A percentile compares a stretch with the other conserved stretches of the same genome.
Evolutionary conservation across 352 stramenopile species (phyloP).

Genomic region (Elongisporangium undulatum): DNA sequence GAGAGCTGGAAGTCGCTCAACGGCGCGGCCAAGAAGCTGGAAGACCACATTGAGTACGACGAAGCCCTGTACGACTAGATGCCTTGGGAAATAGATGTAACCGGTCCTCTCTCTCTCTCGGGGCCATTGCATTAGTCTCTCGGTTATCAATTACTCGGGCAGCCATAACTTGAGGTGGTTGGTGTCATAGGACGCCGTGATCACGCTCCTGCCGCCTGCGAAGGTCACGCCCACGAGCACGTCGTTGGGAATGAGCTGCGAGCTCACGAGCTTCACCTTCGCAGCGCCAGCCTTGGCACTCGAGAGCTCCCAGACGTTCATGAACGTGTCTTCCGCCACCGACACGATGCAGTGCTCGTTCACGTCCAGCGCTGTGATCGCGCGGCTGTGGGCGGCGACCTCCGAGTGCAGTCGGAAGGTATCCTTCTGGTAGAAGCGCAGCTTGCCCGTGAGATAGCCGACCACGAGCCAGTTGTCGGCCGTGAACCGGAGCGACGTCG

Average conservation of each 20-base stretch:
- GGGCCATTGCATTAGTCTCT: neutral
- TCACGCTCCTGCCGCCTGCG: constrained; percentile 33
- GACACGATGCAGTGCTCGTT: constrained; percentile 46
- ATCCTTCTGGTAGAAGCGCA: constrained; percentile 53
- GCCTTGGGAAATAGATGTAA: neutral
- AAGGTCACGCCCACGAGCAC: constrained; percentile 60
- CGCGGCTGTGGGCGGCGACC: constrained; percentile 62
- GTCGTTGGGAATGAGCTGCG: constrained; percentile 57
- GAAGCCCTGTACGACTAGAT: constrained; percentile 71
- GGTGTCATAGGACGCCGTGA: constrained; percentile 63
- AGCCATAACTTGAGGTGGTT: constrained; percentile 69
- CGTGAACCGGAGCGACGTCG: constrained; percentile 51
- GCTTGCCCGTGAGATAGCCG: constrained; percentile 50
- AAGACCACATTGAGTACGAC: constrained; percentile 85
- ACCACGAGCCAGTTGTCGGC: constrained; percentile 46
- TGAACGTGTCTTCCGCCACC: constrained; percentile 72
- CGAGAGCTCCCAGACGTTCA: constrained; percentile 71
- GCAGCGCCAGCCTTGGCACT: constrained; percentile 12
- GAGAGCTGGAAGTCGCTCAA: constrained; percentile 80
- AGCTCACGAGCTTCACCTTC: constrained; percentile 50
- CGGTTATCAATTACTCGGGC: constrained; percentile 27
- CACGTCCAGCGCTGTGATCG: constrained; percentile 58
- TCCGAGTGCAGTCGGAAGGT: constrained; percentile 52
- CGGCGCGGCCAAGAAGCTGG: constrained; percentile 72
- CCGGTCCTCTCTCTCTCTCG: neutral